phyloP scores from a whole-genome alignment of 2,329 filamentous ascomycete genomes.

The Ophiocordyceps camponoti-rufipedis region DNA sequence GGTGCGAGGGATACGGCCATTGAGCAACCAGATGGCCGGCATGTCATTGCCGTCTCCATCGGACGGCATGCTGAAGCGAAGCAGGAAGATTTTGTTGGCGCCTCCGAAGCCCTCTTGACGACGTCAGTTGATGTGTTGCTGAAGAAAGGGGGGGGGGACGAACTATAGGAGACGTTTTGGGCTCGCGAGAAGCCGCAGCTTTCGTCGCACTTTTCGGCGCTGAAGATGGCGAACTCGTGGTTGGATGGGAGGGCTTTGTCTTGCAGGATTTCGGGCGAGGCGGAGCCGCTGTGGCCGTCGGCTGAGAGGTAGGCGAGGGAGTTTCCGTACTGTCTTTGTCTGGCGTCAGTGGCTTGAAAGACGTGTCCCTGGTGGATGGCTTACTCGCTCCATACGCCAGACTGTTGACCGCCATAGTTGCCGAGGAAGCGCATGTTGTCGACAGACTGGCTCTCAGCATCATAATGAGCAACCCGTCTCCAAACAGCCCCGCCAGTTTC shows the following conservation, averaged over 20 bases:
- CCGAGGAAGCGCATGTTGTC: slow-evolving; percentile 29
- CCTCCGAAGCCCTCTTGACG: slow-evolving; percentile 49
- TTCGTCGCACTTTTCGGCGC: slow-evolving; percentile 21
- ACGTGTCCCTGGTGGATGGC: too few relatives aligned
- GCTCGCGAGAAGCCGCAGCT: slow-evolving; percentile 26
- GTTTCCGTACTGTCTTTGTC: slow-evolving; percentile 22
- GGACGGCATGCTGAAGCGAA: slow-evolving; percentile 56
- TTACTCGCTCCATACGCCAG: slow-evolving; percentile 24
- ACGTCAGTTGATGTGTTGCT: background rate
- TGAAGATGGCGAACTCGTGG: slow-evolving; percentile 28
- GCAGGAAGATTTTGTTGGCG: slow-evolving; percentile 52
- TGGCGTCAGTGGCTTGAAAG: background rate
- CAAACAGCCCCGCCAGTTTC: slow-evolving; percentile 8
- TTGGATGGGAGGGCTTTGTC: slow-evolving; percentile 21
- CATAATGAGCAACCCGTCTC: slow-evolving; percentile 26
- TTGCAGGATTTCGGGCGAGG: slow-evolving; percentile 20
- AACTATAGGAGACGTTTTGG: slow-evolving; percentile 25
- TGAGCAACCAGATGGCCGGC: slow-evolving; percentile 61
- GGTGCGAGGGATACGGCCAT: slow-evolving; percentile 52
- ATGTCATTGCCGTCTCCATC: slow-evolving; percentile 42
- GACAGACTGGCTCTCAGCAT: slow-evolving; percentile 16
- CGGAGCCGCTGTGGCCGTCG: slow-evolving; percentile 18
- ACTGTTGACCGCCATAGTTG: slow-evolving; percentile 25
- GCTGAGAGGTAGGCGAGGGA: slow-evolving; percentile 27
- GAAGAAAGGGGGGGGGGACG: slow-evolving; percentile 2